A percentile compares a stretch with the other conserved stretches of the same genome.
Evolutionary conservation across 768 basidiomycete species (phyloP).

Genomic region (Termitomyces sp.): DNA sequence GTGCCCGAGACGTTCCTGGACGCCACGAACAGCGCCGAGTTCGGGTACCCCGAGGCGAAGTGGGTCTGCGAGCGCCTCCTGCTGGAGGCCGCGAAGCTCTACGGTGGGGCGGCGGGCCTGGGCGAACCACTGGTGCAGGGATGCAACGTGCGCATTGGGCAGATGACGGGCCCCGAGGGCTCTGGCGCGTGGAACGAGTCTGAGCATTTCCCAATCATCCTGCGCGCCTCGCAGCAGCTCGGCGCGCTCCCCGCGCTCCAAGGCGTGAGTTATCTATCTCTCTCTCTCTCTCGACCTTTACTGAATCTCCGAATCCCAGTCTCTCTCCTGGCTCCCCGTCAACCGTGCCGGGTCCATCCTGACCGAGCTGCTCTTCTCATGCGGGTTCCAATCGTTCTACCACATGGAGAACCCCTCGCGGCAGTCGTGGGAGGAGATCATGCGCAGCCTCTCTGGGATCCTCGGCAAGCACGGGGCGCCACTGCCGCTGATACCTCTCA

Average conservation of each 20-base stretch:
- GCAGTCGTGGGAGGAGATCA: conserved; percentile 27
- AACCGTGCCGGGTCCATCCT: conserved; percentile 29
- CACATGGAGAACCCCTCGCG: conserved; percentile 33
- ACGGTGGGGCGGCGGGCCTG: conserved; percentile 11
- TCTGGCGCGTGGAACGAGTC: conserved; percentile 32
- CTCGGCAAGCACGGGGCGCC: conserved; percentile 16
- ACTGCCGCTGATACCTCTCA: conserved; percentile 21
- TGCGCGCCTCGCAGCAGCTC: conserved; percentile 24
- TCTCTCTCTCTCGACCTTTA: conserved; percentile 7
- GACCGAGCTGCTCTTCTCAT: conserved; percentile 22
- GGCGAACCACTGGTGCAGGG: not conserved
- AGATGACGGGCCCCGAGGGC: conserved; percentile 32
- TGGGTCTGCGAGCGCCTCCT: conserved; percentile 23
- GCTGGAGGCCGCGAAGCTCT: conserved; percentile 14
- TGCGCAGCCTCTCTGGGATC: conserved; percentile 23
- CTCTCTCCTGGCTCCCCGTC: conserved; percentile 32
- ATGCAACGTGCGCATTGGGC: conserved; percentile 5
- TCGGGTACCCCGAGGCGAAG: conserved; percentile 9
- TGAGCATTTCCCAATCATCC: conserved; percentile 31
- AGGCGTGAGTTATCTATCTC: conserved; percentile 19
- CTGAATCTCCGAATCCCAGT: conserved; percentile 20
- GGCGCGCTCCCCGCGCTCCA: conserved; percentile 22
- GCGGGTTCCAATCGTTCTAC: not conserved
- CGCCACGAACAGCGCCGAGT: conserved; percentile 19
- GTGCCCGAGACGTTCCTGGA: conserved; percentile 28